Evolutionary conservation across 2,329 filamentous ascomycete genomes (phyloP).

Genomic region (Penicillium sp.): DNA sequence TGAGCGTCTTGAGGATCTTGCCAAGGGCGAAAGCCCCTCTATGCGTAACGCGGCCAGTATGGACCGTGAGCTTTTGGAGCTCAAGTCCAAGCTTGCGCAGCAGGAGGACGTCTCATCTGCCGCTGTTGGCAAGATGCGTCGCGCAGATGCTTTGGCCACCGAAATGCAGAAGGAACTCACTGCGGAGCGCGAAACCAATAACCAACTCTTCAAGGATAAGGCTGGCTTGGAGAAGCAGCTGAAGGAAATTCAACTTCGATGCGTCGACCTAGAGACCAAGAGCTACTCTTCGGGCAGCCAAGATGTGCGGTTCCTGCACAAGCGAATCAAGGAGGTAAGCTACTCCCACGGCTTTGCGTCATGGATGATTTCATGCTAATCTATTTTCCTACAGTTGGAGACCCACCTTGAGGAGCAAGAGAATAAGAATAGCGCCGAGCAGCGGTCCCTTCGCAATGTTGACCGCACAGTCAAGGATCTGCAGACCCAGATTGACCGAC

Average conservation of each 20-base stretch:
- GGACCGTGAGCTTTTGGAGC: conserved; percentile 83
- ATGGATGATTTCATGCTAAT: conserved; percentile 19
- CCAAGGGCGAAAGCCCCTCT: conserved; percentile 79
- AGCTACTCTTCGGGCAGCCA: conserved; percentile 92
- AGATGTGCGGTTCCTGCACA: conserved; percentile 92
- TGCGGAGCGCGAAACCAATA: conserved; percentile 77
- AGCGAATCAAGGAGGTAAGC: conserved; percentile 88
- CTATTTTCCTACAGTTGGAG: conserved; percentile 65
- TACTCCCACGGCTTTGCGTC: not conserved
- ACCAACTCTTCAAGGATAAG: conserved; percentile 85
- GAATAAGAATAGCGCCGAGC: conserved; percentile 72
- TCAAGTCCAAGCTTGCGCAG: conserved; percentile 85
- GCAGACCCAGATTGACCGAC: conserved; percentile 86
- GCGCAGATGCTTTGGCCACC: conserved; percentile 79
- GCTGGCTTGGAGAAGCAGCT: conserved; percentile 82
- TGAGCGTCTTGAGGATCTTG: conserved; percentile 82
- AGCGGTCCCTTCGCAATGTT: conserved; percentile 85
- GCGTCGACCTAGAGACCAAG: conserved; percentile 95
- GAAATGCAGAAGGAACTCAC: conserved; percentile 94
- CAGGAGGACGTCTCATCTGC: conserved; percentile 91
- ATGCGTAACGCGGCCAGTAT: conserved; percentile 85
- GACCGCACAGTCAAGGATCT: conserved; percentile 93
- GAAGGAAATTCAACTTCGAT: conserved; percentile 83
- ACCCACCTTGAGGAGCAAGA: conserved; percentile 81
- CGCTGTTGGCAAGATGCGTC: conserved; percentile 94